Base-by-base conservation (phyloP, 2,329 filamentous ascomycete genomes). In the Lizonia empirigonia region DNA sequence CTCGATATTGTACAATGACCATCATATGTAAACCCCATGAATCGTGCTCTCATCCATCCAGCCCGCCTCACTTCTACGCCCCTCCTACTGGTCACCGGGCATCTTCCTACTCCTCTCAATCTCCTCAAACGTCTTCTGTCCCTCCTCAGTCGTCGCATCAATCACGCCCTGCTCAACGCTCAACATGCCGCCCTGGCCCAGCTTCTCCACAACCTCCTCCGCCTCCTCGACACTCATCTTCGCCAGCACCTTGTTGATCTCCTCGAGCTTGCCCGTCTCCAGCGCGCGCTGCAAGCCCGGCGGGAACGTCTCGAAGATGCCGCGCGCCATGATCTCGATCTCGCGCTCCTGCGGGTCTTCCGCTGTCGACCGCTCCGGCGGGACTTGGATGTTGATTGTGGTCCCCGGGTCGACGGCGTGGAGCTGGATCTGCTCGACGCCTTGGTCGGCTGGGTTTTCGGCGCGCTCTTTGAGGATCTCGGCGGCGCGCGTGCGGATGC, bases 351-450 rank as follows among this genome's bases (percentile, higher is more conserved):
- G 88, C 19, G 69, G 65, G 7, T 70, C 67, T 0, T 55, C 53
- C 0, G 69, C 51, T 0, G 58, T 58, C 0, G 70, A 59, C 7
- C 84, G 80, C 30, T 80, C 79, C 0, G 88, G 80, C 10, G 94
- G 93, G 30, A 96, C 87, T 46, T 77, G 84, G 73, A 97, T 97
- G 70, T 90, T 89, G 72, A 99, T 97, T 55, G 89, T 87, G 3
- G 93, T 97, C 38, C 88, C 89, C 0, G 93, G 93, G 72, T 97
- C 91, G 9, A 99, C 92, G 12, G 94, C 93, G 71, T 99, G 94
- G 37, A 99, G 82, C 75, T 99, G 95, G 62, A 99, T 99, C 74
- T 97, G 93, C 77, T 99, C 94, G 8, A 96, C 88, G 16, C 88
- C 90, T 19, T 81, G 84, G 2, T 76, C 75, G 7, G 78, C 79